Conservation (phyloP, 495 filamentous ascomycete species). For the Hyaloscypha hepaticicola region DNA sequence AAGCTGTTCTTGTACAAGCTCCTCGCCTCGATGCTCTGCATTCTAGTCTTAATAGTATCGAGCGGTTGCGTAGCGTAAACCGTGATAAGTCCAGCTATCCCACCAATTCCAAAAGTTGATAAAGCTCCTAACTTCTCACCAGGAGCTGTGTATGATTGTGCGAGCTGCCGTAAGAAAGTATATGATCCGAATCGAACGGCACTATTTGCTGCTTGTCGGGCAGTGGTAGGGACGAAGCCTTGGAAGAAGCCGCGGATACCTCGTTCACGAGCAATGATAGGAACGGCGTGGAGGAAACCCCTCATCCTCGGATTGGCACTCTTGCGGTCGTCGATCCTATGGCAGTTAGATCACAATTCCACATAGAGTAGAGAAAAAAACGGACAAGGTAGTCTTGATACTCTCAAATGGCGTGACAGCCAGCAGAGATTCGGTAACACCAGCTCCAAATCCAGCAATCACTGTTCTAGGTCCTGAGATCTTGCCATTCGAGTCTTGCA, state of each 20-base stretch:
- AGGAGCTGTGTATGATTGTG: slow-evolving; percentile 86
- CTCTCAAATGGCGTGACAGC: slow-evolving; percentile 97
- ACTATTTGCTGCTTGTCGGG: slow-evolving; percentile 91
- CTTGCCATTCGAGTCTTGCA: slow-evolving; percentile 83
- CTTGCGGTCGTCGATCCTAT: slow-evolving; percentile 93
- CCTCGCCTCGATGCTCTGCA: slow-evolving; percentile 93
- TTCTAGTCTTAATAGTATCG: slow-evolving; percentile 94
- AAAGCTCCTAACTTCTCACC: slow-evolving; percentile 92
- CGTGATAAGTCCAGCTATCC: slow-evolving; percentile 85
- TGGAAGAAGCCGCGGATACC: slow-evolving; percentile 93
- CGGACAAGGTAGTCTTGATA: slow-evolving; percentile 90
- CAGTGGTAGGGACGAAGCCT: slow-evolving; percentile 92
- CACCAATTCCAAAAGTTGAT: slow-evolving; percentile 89
- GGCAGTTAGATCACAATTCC: slow-evolving; percentile 2
- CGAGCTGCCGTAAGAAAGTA: slow-evolving; percentile 84
- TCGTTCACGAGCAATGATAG: slow-evolving; percentile 81
- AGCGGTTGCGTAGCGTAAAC: slow-evolving; percentile 91
- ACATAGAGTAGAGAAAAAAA: neutral
- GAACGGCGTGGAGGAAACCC: slow-evolving; percentile 88
- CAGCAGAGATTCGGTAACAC: slow-evolving; percentile 87
- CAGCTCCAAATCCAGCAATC: slow-evolving; percentile 90
- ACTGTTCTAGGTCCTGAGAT: slow-evolving; percentile 89
- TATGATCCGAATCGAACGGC: slow-evolving; percentile 88
- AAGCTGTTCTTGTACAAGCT: slow-evolving; percentile 85
- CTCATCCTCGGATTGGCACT: slow-evolving; percentile 80